phyloP scores from a whole-genome alignment of 768 basidiomycete genomes.

The Dioszegia crocea region DNA sequence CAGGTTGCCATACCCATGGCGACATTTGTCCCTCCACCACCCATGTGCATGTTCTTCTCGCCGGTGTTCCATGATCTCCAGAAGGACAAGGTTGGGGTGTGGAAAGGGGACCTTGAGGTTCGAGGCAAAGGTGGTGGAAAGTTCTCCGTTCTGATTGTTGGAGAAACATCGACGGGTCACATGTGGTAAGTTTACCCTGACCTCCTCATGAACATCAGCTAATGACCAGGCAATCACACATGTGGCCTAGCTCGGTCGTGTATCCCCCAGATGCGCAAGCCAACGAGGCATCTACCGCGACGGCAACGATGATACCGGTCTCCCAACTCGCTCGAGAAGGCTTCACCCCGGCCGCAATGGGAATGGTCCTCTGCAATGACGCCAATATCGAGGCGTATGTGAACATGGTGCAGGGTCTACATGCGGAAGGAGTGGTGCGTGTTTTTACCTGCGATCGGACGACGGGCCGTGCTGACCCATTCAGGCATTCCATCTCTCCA shows the following conservation, averaged over 20 bases:
- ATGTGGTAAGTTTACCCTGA: constrained; percentile 31
- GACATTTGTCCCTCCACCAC: constrained; percentile 39
- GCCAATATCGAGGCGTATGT: constrained; percentile 27
- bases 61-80: constrained; percentile 37
- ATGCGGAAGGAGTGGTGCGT: constrained; percentile 42
- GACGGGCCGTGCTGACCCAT: background rate
- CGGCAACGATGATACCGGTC: constrained; percentile 38
- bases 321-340: constrained; percentile 40
- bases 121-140: constrained; percentile 35
- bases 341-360: constrained; percentile 36
- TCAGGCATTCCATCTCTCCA: constrained; percentile 39
- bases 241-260: constrained; percentile 25
- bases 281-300: constrained; percentile 7
- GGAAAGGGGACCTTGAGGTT: constrained; percentile 41
- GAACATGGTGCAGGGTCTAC: constrained; percentile 38
- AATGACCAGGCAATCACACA: constrained; percentile 33
- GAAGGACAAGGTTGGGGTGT: constrained; percentile 40
- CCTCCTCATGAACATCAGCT: background rate
- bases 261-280: constrained; percentile 21
- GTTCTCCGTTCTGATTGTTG: constrained; percentile 36
- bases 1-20: constrained; percentile 28
- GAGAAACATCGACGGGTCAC: constrained; percentile 33
- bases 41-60: constrained; percentile 47
- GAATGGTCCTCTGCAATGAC: constrained; percentile 44
- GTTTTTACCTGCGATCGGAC: background rate